Evolutionary conservation across 2,329 filamentous ascomycete species (phyloP).

Genomic region (Periglandula ipomoeae): DNA sequence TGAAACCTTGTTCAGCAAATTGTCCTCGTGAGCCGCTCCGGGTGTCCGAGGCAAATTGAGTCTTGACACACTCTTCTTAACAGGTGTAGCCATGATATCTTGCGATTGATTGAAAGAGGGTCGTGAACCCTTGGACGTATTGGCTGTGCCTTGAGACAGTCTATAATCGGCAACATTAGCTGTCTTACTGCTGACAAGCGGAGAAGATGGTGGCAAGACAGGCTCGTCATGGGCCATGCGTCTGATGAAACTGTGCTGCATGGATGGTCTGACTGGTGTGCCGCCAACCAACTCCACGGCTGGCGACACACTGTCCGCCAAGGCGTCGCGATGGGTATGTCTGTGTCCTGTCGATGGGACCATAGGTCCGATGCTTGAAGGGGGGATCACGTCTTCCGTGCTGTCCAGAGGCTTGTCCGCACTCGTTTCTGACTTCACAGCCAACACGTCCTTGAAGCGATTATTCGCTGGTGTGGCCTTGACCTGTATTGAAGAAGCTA

Average conservation of each 20-base stretch:
- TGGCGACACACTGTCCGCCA: constrained; percentile 21
- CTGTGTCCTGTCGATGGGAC: constrained; percentile 33
- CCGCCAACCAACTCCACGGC: constrained; percentile 19
- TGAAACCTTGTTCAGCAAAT: constrained; percentile 24
- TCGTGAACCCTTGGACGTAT: constrained; percentile 12
- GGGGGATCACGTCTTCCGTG: constrained; percentile 24
- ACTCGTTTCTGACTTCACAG: constrained; percentile 18
- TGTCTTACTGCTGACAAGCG: constrained; percentile 19
- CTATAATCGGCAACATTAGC: constrained; percentile 10
- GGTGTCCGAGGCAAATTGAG: constrained; percentile 11
- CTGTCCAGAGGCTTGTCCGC: constrained; percentile 14
- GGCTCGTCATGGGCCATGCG: constrained; percentile 17
- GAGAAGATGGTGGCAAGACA: constrained; percentile 27
- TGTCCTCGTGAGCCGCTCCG: constrained; percentile 8
- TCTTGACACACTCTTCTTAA: constrained; percentile 22
- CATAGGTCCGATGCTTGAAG: constrained; percentile 28
- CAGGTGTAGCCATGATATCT: constrained; percentile 29
- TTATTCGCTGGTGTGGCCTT: constrained; percentile 49
- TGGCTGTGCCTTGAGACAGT: constrained; percentile 9
- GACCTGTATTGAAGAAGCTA: constrained; percentile 34
- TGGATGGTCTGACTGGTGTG: constrained; percentile 20
- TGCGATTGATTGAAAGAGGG: constrained; percentile 10
- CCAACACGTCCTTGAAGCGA: constrained; percentile 43
- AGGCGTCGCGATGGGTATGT: constrained; percentile 20
- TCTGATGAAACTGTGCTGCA: constrained; percentile 19